Evolutionary conservation across 2,329 filamentous ascomycete genomes (phyloP).

Genomic region (Lachnum nothofagi): DNA sequence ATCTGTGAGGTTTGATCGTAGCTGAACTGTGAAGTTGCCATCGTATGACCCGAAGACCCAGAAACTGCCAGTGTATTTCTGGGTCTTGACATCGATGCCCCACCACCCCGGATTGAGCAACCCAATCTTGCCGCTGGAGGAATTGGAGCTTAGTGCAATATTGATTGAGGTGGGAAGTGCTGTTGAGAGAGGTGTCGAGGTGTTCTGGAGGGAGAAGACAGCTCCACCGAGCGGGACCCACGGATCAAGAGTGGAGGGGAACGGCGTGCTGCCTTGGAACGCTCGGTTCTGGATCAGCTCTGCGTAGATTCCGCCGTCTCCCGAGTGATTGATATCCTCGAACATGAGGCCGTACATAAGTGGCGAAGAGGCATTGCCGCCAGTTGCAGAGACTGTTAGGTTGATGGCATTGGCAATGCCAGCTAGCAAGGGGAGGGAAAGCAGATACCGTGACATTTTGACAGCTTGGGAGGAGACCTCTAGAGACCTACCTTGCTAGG

Average conservation of each 20-base stretch:
- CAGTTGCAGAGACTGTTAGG: conserved; percentile 24
- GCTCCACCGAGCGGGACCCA: conserved; percentile 24
- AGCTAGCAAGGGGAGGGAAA: conserved; percentile 9
- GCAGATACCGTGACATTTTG: not conserved
- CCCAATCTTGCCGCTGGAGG: conserved; percentile 38
- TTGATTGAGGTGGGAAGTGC: conserved; percentile 26
- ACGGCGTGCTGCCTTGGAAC: conserved; percentile 51
- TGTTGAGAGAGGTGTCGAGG: conserved; percentile 22
- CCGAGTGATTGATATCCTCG: conserved; percentile 31
- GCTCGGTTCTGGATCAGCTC: conserved; percentile 67
- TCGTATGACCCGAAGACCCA: conserved; percentile 22
- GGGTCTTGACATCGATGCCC: conserved; percentile 41
- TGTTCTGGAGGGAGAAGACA: conserved; percentile 32
- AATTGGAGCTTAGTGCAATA: conserved; percentile 29
- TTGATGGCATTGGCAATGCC: conserved; percentile 22
- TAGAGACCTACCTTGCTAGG: not conserved
- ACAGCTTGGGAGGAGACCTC: not conserved
- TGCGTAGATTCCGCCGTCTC: conserved; percentile 47
- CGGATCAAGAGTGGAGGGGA: conserved; percentile 42
- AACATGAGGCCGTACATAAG: conserved; percentile 31
- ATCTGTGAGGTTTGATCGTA: conserved; percentile 16
- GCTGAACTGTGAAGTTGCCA: conserved; percentile 30
- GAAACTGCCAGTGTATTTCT: conserved; percentile 29
- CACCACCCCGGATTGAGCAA: conserved; percentile 52
- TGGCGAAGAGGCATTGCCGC: conserved; percentile 28